Conservation (phyloP, 2,329 filamentous ascomycete species). For the Fusarium udum region DNA sequence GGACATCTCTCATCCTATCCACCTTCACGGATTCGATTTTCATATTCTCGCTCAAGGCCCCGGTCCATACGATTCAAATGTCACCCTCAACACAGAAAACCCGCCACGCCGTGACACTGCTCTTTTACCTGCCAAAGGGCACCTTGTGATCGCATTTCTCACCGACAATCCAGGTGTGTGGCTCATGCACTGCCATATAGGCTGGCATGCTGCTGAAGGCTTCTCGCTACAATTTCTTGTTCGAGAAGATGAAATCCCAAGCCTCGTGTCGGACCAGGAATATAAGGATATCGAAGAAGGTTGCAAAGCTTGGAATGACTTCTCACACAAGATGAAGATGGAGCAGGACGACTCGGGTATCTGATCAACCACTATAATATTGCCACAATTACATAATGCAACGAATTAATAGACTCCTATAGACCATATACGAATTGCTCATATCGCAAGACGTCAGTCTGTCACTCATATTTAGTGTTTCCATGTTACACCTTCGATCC, state of each 20-base stretch:
- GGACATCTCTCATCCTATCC: slow-evolving; percentile 48
- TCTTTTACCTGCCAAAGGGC: slow-evolving; percentile 55
- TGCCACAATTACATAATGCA: not conserved
- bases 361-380: not conserved
- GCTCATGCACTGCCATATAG: slow-evolving; percentile 62
- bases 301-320: slow-evolving; percentile 27
- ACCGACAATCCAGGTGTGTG: slow-evolving; percentile 61
- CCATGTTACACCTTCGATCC: not conserved
- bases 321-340: slow-evolving; percentile 18
- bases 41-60: slow-evolving; percentile 42
- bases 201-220: slow-evolving; percentile 39
- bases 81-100: slow-evolving; percentile 47
- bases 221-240: slow-evolving; percentile 39
- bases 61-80: slow-evolving; percentile 36
- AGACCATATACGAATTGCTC: not conserved
- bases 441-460: not conserved
- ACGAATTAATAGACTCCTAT: slow-evolving; percentile 7
- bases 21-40: slow-evolving; percentile 51
- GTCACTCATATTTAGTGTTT: not conserved
- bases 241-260: slow-evolving; percentile 35
- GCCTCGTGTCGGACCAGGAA: slow-evolving; percentile 25
- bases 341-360: slow-evolving; percentile 37
- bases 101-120: slow-evolving; percentile 64
- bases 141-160: slow-evolving; percentile 60
- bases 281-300: slow-evolving; percentile 19